Base-by-base conservation (phyloP, 2,329 filamentous ascomycete genomes). In the Phialophora expanda region DNA sequence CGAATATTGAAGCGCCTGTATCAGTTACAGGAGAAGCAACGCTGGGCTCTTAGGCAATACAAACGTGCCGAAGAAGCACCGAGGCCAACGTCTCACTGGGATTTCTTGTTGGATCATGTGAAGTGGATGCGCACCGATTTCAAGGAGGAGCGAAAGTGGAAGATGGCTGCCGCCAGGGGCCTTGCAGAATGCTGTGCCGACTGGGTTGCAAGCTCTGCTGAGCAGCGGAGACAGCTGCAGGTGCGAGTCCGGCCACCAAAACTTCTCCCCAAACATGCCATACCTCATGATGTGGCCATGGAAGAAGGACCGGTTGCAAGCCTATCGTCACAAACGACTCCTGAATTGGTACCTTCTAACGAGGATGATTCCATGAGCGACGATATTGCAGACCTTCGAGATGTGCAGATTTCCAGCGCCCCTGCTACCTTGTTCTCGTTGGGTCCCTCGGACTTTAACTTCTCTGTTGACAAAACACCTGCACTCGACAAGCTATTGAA, bases 41-140 rank as follows among this genome's bases (percentile, higher is more conserved):
- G 94, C 73, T 98, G 95, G 94, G 95, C 93, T 4, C 79, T 99
- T 55, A 86, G 94, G 60, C 95, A 99, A 74, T 88, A 93, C 51
- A 92, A 96, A 75, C 90, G 93, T 64, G 91, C 89, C 46, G 84
- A 88, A 1, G 95, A 99, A 77, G 93, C 94, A 4, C 84, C 86
- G 3, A 87, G 92, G 44, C 89, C 89, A 20, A 85, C 87, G 0
- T 89, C 90, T 1, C 94, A 98, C 72, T 91, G 89, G 86, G 95
- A 99, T 78, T 85, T 94, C 60, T 77, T 98, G 62, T 81, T 99
- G 34, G 86, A 93, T 71, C 93, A 99, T 80, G 92, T 94, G 86
- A 96, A 93, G 77, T 98, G 94, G 94, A 96, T 99, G 92, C 87
- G 93, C 58, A 97, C 93, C 1, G 95, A 99, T 78, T 98, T 97